Evolutionary conservation across 441 rosid genomes (phyloP), one percentile per base, ranked within the genome.

Genomic region (Aleurites moluccanus): DNA sequence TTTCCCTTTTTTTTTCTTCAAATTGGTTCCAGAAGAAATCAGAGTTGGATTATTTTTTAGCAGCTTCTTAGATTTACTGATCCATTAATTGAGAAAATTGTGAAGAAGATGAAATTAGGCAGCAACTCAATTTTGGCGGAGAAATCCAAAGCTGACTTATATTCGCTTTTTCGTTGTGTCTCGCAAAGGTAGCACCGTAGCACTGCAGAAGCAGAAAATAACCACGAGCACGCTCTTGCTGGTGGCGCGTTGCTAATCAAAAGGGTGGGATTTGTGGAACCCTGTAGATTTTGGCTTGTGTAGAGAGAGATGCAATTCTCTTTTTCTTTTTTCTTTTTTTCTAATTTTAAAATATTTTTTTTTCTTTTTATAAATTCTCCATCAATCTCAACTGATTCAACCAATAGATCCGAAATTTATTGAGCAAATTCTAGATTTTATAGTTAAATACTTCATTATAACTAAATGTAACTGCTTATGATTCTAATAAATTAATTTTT

Each of bases 81-180:
- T 40, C 33, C 69, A 2, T 65, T 42, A 42, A 44, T 21, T 23
- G 59, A 27, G 4, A 20, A 33, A 15, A 63, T 18, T 18, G 67
- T 35, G 35, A 59, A 59, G 33, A 59, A 59, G 30, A 15, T 6
- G 7, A 13, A 0, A 35, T 20, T 11, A 2, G 33, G 73, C 50
- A 55, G 20, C 13, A 35, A 52, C 67, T 38, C 67, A 23, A 33
- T 9, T 15, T 45, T 47, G 70, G 62, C 65, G 50, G 65, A 70
- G 49, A 57, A 52, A 40, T 40, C 20, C 53, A 42, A 57, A n/a
- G 40, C 50, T 18, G 44, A 10, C 8, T 9, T 16, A 11, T 15
- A 14, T 57, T n/a, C 50, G 56, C 73, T 35, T 55, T 57, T 44
- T 23, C 64, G 52, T 55, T 38, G 33, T n/a, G 6, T n/a, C n/a